Percentiles rank a stretch among this genome's conserved stretches.
Evolutionary conservation across 768 basidiomycete species (phyloP).

Genomic region (Amanita inopinata): DNA sequence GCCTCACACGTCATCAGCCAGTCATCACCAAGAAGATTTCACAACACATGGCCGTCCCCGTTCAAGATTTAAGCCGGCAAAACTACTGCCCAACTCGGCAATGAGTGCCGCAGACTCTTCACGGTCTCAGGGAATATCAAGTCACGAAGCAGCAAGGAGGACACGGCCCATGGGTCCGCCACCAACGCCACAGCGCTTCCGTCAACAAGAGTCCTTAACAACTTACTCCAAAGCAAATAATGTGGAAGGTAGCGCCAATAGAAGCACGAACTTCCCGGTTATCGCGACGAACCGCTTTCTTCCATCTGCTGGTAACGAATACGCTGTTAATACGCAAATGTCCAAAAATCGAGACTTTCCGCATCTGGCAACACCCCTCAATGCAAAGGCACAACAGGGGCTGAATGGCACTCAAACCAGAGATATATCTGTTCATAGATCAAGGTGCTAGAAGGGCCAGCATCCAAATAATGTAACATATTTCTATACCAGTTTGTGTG

Average conservation of each 20-base stretch:
- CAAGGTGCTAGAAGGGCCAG: background rate
- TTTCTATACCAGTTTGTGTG: too few relatives aligned
- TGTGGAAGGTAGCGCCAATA: too few relatives aligned
- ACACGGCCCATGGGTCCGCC: constrained; percentile 42
- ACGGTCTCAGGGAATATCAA: constrained; percentile 1
- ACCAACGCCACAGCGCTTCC: constrained; percentile 35
- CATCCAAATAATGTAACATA: too few relatives aligned
- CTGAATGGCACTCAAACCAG: background rate
- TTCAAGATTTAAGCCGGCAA: constrained; percentile 7
- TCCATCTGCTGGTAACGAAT: background rate
- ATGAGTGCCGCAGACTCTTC: constrained; percentile 10
- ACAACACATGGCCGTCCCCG: background rate
- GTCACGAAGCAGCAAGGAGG: constrained; percentile 16
- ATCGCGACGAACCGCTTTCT: constrained; percentile 7
- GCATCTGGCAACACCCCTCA: constrained; percentile 10
- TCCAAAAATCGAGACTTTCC: constrained; percentile 11
- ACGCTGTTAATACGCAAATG: background rate
- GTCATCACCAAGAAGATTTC: constrained; percentile 8
- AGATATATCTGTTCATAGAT: background rate
- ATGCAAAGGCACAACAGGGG: background rate
- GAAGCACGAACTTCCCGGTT: background rate
- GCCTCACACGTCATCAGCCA: constrained; percentile 11
- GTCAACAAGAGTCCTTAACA: constrained; percentile 13
- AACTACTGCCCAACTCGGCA: background rate
- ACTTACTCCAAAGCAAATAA: background rate